A percentile compares a stretch with the other conserved stretches of the same genome.
Evolutionary conservation across 305 asterid species (phyloP).

Genomic region (Solanum hybrid): DNA sequence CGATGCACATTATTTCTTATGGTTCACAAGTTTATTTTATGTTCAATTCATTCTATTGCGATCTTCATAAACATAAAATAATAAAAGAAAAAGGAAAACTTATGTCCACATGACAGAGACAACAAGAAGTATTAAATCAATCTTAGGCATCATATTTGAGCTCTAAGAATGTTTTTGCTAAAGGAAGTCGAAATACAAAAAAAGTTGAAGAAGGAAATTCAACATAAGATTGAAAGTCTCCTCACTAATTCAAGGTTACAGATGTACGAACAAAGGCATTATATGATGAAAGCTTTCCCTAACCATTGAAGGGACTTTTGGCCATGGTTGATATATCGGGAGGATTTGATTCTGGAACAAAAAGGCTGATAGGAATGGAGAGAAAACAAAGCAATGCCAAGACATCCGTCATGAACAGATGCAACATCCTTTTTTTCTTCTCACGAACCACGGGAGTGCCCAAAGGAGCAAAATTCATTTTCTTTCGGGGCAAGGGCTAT

Average conservation of each 20-base stretch:
- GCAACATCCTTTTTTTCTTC: not conserved
- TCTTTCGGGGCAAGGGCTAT: not conserved
- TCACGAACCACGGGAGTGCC: not conserved
- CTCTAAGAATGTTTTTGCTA: not conserved
- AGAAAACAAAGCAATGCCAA: not conserved
- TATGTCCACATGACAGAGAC: not conserved
- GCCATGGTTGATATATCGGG: not conserved
- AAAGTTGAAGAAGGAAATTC: not conserved
- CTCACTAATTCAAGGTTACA: not conserved
- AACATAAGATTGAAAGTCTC: not conserved
- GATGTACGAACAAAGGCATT: not conserved
- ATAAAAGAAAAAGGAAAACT: not conserved
- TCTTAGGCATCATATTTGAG: not conserved
- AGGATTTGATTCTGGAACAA: not conserved
- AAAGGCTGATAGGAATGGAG: not conserved
- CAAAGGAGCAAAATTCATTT: not conserved
- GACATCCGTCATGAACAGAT: not conserved
- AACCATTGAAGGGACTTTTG: not conserved
- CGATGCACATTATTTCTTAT: not conserved
- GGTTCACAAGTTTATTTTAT: not conserved
- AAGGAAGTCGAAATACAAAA: not conserved
- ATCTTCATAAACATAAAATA: not conserved
- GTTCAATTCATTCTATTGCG: not conserved
- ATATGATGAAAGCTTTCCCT: not conserved
- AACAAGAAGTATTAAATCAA: not conserved